Base-by-base conservation (phyloP, 768 basidiomycete genomes). In the Russula ochroleuca region DNA sequence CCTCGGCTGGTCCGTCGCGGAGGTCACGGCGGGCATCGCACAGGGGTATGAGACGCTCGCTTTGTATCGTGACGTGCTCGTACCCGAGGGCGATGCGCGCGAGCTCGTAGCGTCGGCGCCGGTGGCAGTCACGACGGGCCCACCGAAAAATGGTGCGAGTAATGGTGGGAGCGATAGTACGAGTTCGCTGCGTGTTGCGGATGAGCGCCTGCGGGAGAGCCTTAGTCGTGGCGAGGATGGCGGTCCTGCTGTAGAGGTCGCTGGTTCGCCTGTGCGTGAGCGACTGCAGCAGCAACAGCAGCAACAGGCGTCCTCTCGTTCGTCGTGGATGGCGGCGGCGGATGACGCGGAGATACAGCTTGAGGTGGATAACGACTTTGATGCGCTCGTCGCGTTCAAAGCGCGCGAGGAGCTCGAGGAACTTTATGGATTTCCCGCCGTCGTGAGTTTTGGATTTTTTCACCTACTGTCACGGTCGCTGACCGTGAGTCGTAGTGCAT, bases 381-480 rank as follows among this genome's bases (percentile, higher is more conserved):
- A 90, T 31, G 78, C 83, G 70, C 74, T 93, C 25, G 72, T 90
- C 45, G 76, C 79, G 2, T 72, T 90, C 58, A 86, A 85, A 69
- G 79, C 78, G 21, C 77, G 90, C 47, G 86, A 89, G 70, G 92
- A 93, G 63, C 73, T 94, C 43, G 91, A 92, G 71, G 83, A 85
- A 54, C 79, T 91, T 6, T 92, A 90, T 69, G 91, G 91, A 1
- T 73, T 88, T n/a, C 87, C 92, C 3, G 78, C 87, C 43, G 84
- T 93, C 51, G 89, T 91, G 73, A 67, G 87, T 84, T 13, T 49
- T 49, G 23, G 15, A n/a, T 2, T 17, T 49, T 49, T 49, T 31
- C n/a, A n/a, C n/a, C n/a, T n/a, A n/a, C 40, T 19, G 35, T 1
- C 10, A 35, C 2, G 35, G 35, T 35, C 35, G 35, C 10, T 62